Evolutionary conservation across 2,329 filamentous ascomycete species (phyloP).

Genomic region (Hymenoscyphus repandus): DNA sequence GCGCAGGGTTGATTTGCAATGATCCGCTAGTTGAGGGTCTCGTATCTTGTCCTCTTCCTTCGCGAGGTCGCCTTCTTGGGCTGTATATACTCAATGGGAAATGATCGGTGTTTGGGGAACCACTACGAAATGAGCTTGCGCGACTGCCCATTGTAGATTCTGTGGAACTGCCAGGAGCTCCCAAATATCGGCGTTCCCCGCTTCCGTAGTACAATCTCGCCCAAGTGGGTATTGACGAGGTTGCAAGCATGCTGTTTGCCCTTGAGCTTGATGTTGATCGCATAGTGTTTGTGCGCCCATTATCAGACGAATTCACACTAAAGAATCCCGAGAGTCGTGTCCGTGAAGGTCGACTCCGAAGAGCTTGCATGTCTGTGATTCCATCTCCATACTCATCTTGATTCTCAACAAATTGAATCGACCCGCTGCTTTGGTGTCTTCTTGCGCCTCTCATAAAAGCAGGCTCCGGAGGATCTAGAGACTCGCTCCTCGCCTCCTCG

Average conservation of each 20-base stretch:
- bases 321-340: conserved; percentile 48
- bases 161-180: conserved; percentile 27
- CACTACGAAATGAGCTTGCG: conserved; percentile 39
- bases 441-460: conserved; percentile 36
- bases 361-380: conserved; percentile 52
- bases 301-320: conserved; percentile 41
- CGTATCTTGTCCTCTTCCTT: conserved; percentile 28
- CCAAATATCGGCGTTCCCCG: conserved; percentile 52
- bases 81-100: conserved; percentile 42
- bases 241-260: conserved; percentile 38
- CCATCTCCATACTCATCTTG: conserved; percentile 62
- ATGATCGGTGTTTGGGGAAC: conserved; percentile 46
- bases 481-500: conserved; percentile 28
- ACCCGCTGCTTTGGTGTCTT: conserved; percentile 30
- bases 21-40: conserved; percentile 32
- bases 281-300: conserved; percentile 30
- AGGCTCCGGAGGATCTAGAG: conserved; percentile 45
- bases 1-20: conserved; percentile 41
- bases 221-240: conserved; percentile 39
- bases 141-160: conserved; percentile 38
- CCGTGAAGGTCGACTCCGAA: conserved; percentile 49
- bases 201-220: conserved; percentile 65
- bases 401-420: conserved; percentile 46
- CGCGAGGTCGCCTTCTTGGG: conserved; percentile 40
- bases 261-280: conserved; percentile 36